Base-by-base conservation (phyloP, 192 early-diverging fungal species). In the Gaertneriomyces sp. region DNA sequence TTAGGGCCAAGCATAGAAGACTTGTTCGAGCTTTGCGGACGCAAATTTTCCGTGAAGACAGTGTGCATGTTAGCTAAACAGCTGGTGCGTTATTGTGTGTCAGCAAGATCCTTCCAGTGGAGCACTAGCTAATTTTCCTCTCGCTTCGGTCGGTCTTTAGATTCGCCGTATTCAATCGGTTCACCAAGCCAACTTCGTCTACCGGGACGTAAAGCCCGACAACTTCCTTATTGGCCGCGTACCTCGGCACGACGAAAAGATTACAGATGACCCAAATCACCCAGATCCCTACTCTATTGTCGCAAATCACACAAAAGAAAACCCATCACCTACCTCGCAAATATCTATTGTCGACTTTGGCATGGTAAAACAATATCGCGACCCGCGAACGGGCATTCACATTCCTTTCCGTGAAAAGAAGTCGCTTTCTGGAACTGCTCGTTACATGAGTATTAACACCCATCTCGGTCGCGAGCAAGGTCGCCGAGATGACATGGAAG, bases 381-480 rank as follows among this genome's bases (percentile, higher is more conserved):
- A 98, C 74, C 94, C 95, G 39, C 93, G 90, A 70, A 96, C 95
- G 38, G 91, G 91, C 71, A 87, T 92, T 69, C 96, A 98, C 82
- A 98, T 98, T 71, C 94, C 96, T 46, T 98, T 93, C 78, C 84
- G 93, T 42, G 96, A 98, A 80, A 87, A 94, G 61, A 97, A 96
- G 80, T 88, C 84, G 70, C 77, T 98, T 40, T 91, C 89, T 49
- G 96, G 96, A 47, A 98, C 96, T 17, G 96, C 96, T 10, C 89
- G 96, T 52, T 98, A 98, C 77, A 96, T 96, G 94, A 91, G 88
- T 71, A 97, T 97, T 73, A 94, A 98, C 79, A 98, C 96, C 17
- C 96, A 98, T 73, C 81, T 97, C 33, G 96, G 96, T 20, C 78
- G 96, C 80, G 96, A 98, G 72, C 96, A 98, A 90, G 95, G 93